Evolutionary conservation across 257 asterid genomes (phyloP), one percentile per base, ranked within the genome.

Genomic region (Phtheirospermum japonicum): DNA sequence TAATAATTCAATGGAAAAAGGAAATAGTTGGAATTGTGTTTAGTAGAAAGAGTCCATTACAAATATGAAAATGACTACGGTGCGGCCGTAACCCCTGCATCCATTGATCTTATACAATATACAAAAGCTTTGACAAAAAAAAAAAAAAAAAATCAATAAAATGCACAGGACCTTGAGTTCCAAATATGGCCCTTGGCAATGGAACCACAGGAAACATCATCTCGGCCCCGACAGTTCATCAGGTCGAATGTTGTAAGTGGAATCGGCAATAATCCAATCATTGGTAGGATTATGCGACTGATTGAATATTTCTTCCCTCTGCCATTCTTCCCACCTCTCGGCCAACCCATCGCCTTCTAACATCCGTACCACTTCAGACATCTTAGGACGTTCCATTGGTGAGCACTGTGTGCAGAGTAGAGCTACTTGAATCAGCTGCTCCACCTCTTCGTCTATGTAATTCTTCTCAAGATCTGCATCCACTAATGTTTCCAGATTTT

Each of bases 271-370:
- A 8, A 84, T 74, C 97, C 91, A 82, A 46, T 81, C 82, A 11
- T 77, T 70, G 66, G 57, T 72, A 14, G 84, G 79, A 30, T 77
- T 74, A 33, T 59, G 84, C 17, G 61, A 43, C 32, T 74, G 79
- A 68, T 54, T 79, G 42, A 82, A 77, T 79, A 86, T 73, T 69
- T 89, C 97, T 55, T 84, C 94, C 77, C 83, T 83, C 74, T 89
- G 95, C 97, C 97, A 89, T 65, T 89, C 97, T 52, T 89, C 97
- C 97, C 97, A 89, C 71, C 89, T 81, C 89, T 89, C 95, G 0
- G 89, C 94, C 71, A 89, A 75, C 20, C 97, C 95, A 43, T 89
- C 94, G 4, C 97, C 97, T 76, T 89, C 91, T 6, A 85, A 89
- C 95, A 91, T 91, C 65, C 95, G 75, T 28, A 88, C 95, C 0